phyloP scores from a whole-genome alignment of 2,329 filamentous ascomycete species.

The Aspergillus eucalypticola region DNA sequence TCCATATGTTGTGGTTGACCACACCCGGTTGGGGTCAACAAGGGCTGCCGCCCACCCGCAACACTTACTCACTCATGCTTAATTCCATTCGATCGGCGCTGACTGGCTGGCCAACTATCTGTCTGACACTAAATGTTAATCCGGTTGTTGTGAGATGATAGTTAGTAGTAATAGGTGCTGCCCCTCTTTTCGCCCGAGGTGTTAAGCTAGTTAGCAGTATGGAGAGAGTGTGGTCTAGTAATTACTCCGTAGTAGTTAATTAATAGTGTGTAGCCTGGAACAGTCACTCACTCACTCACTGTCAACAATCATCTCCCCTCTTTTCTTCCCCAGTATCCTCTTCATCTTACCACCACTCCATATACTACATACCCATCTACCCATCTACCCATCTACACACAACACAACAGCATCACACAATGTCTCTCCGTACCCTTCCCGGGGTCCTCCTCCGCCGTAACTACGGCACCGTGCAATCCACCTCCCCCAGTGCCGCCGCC shows the following conservation, averaged over 20 bases:
- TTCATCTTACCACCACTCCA: neutral
- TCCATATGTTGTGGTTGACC: neutral
- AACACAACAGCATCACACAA: constrained; percentile 12
- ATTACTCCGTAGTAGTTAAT: neutral
- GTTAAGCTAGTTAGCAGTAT: neutral
- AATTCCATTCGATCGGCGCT: neutral
- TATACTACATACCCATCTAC: neutral
- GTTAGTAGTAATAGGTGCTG: neutral
- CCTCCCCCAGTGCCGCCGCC: constrained; percentile 31
- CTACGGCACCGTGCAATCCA: constrained; percentile 44
- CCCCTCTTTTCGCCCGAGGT: constrained; percentile 5
- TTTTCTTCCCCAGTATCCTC: neutral
- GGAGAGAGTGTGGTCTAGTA: neutral
- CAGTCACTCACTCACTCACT: neutral
- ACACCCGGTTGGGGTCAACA: constrained; percentile 7
- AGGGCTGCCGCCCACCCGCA: neutral
- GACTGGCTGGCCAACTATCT: neutral
- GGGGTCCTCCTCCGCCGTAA: constrained; percentile 32
- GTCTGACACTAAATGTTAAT: too few species aligned
- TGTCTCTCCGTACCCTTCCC: constrained; percentile 34
- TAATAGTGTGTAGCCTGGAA: too few species aligned
- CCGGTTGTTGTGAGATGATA: too few species aligned
- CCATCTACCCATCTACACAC: neutral
- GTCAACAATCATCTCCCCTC: neutral
- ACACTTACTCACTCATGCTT: neutral